phyloP scores from a whole-genome alignment of 2,329 filamentous ascomycete genomes.

The Sclerotinia minor region DNA sequence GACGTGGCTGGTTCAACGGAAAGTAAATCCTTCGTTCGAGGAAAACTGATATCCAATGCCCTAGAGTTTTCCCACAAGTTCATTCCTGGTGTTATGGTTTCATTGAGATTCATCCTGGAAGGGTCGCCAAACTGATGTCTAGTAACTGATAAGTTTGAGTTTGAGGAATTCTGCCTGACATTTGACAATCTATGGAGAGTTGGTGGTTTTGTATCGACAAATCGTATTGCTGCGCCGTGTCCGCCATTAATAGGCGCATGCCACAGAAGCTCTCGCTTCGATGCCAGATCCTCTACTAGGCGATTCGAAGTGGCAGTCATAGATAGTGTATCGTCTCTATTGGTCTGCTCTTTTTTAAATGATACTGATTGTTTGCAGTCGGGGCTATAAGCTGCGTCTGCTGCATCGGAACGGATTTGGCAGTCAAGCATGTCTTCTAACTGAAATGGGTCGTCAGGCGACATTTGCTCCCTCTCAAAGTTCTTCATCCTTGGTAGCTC shows the following conservation, averaged over 20 bases:
- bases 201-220: neutral
- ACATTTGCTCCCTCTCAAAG: conserved; percentile 4
- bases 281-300: neutral
- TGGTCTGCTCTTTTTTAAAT: neutral
- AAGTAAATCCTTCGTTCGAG: neutral
- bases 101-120: no score
- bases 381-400: neutral
- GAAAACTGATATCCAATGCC: no score
- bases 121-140: neutral
- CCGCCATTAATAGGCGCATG: neutral
- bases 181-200: neutral
- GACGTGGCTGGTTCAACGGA: neutral
- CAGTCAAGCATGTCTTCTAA: conserved; percentile 16
- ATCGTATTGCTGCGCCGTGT: neutral
- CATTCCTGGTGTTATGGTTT: neutral
- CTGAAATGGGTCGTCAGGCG: neutral
- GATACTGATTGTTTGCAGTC: neutral
- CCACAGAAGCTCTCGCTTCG: conserved; percentile 13
- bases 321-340: neutral
- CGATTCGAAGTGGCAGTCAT: neutral
- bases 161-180: neutral
- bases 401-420: conserved; percentile 20
- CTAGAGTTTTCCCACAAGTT: neutral
- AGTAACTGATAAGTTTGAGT: neutral
- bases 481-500: conserved; percentile 20